Base-by-base conservation (phyloP, 768 basidiomycete genomes). In the Russula earlei region DNA sequence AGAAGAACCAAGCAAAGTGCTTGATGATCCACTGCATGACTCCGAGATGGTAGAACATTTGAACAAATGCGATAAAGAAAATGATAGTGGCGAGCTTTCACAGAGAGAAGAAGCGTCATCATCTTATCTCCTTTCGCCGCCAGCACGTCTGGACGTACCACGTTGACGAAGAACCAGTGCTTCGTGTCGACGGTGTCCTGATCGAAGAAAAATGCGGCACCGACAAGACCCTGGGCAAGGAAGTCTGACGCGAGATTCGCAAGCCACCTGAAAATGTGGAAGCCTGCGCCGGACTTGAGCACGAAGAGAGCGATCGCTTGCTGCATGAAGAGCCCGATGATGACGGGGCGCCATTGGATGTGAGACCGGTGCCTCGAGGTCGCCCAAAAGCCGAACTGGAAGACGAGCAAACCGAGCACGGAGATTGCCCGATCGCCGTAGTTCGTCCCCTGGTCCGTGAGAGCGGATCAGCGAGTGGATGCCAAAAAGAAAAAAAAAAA, bases 1-100 rank as follows among this genome's bases (percentile, higher is more conserved):
- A 91, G 78, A 95, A 94, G 72, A 94, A 79, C 89, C 88, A 91
- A 3, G 91, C 92, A 65, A 95, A 92, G 67, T 89, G 75, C 64
- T 79, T 80, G 69, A 95, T 82, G 64, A 95, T 69, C 91, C 92
- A 95, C 74, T 93, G 90, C 90, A 95, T 93, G 31, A 89, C 85
- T 48, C 91, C 88, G 52, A 90, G 71, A 70, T 92, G 87, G 73
- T 91, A 93, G 70, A 90, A 68, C 87, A 92, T 91, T 69, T 93
- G 90, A 52, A 93, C 81, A 62, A 90, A 86, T 25, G 92, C 91
- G 63, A 96, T 80, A 77, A 96, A 96, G 77, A 95, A 95, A 66
- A 96, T 90, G 68, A 95, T 87, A 19, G 85, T 78, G 10, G 78
- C 65, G 38, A 92, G 79, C 80, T 87, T 64, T 24, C 25, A 29